Evolutionary conservation across 1,139 yeast genomes (phyloP).

Genomic region (Candida tetrigidarum): DNA sequence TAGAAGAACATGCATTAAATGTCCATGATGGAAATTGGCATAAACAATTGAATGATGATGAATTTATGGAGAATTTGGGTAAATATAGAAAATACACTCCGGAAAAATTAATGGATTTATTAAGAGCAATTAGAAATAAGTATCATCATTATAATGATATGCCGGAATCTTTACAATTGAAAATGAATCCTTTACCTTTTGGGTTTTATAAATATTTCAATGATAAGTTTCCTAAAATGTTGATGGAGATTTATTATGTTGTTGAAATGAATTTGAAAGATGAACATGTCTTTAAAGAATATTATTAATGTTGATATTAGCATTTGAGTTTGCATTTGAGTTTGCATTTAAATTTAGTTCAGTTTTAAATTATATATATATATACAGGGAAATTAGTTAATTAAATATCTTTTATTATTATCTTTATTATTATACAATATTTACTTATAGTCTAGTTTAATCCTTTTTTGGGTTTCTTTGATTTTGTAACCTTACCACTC

Average conservation of each 20-base stretch:
- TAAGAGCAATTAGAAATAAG: conserved; percentile 90
- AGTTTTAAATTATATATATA: conserved; percentile 1
- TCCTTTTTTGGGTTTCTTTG: conserved; percentile 1
- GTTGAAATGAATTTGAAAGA: conserved; percentile 58
- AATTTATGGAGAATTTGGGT: conserved; percentile 81
- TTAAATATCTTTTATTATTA: background rate
- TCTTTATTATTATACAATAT: conserved; percentile 2
- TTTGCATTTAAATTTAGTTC: conserved; percentile 4
- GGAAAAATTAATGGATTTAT: conserved; percentile 76
- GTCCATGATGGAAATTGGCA: conserved; percentile 82
- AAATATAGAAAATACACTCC: conserved; percentile 88
- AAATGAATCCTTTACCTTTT: conserved; percentile 81
- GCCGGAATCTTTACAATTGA: conserved; percentile 59
- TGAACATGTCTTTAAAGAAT: conserved; percentile 65
- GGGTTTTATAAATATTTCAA: conserved; percentile 84
- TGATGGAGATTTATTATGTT: conserved; percentile 75
- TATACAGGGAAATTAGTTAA: too few relatives aligned
- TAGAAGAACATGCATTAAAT: conserved; percentile 59
- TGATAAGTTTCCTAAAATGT: conserved; percentile 71
- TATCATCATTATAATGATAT: conserved; percentile 92
- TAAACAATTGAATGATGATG: conserved; percentile 58
- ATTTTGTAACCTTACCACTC: background rate
- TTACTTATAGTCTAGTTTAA: background rate
- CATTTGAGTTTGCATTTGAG: too few relatives aligned
- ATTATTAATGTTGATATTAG: conserved; percentile 30